phyloP scores from a whole-genome alignment of 2,329 filamentous ascomycete species.

The Stylonectria norvegica region DNA sequence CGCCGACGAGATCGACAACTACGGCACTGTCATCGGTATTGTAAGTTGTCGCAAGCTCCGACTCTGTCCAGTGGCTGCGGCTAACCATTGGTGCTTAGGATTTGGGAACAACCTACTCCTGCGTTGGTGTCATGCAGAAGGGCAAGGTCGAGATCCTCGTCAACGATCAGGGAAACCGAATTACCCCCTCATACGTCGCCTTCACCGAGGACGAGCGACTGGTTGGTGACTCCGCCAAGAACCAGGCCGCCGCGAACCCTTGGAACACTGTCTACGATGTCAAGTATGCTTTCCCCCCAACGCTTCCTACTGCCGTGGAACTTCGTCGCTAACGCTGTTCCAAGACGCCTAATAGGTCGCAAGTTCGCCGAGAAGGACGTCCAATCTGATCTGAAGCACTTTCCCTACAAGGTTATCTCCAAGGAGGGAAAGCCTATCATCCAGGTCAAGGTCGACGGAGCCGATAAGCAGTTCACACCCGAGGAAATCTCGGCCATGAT shows the following conservation, averaged over 20 bases:
- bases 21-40: constrained; percentile 92
- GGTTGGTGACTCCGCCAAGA: constrained; percentile 96
- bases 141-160: constrained; percentile 93
- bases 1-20: constrained; percentile 70
- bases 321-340: constrained; percentile 16
- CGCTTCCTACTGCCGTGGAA: not conserved
- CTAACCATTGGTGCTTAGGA: constrained; percentile 44
- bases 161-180: constrained; percentile 96
- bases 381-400: constrained; percentile 94
- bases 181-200: constrained; percentile 91
- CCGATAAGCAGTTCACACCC: constrained; percentile 70
- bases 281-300: constrained; percentile 68
- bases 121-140: constrained; percentile 93
- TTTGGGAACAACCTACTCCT: constrained; percentile 85
- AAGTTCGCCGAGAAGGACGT: constrained; percentile 83
- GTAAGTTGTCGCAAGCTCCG: constrained; percentile 47
- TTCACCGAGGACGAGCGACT: constrained; percentile 97
- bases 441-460: constrained; percentile 64
- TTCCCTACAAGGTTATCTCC: constrained; percentile 90
- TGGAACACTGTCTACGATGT: constrained; percentile 73
- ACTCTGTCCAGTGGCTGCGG: constrained; percentile 1
- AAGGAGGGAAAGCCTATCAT: constrained; percentile 89
- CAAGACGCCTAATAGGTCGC: constrained; percentile 77
- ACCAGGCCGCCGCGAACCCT: constrained; percentile 83
- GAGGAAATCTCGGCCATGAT: constrained; percentile 81